Percentiles rank a stretch among this genome's conserved stretches.
Conservation (phyloP, 1,284 basidiomycete genomes). For the Ceratobasidium sp. region DNA sequence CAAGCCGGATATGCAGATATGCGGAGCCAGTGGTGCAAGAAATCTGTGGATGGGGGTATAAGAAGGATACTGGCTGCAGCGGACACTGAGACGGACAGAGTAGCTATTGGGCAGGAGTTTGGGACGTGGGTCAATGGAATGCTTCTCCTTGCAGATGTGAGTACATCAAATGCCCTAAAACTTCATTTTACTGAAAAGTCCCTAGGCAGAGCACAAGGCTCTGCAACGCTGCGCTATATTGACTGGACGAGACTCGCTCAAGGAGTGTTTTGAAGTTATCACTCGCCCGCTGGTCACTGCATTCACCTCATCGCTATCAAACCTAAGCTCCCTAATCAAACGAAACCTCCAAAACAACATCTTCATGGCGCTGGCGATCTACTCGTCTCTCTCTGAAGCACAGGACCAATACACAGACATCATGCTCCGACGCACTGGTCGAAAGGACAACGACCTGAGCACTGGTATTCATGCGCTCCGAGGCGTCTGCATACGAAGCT, state of each 20-base stretch:
- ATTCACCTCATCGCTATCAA: slow-evolving; percentile 69
- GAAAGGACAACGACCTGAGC: slow-evolving; percentile 72
- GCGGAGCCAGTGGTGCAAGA: slow-evolving; percentile 77
- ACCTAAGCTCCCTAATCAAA: slow-evolving; percentile 75
- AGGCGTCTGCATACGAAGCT: slow-evolving; percentile 75
- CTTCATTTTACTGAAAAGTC: neutral
- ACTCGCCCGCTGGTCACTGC: slow-evolving; percentile 70
- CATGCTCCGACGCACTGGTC: slow-evolving; percentile 61
- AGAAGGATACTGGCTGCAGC: slow-evolving; percentile 71
- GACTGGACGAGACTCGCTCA: slow-evolving; percentile 59
- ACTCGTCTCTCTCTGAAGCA: slow-evolving; percentile 64
- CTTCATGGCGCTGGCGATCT: slow-evolving; percentile 79
- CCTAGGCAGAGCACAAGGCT: slow-evolving; percentile 70
- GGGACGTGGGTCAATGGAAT: slow-evolving; percentile 69
- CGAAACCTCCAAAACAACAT: slow-evolving; percentile 84
- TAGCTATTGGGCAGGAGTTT: slow-evolving; percentile 72
- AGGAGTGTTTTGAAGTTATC: slow-evolving; percentile 65
- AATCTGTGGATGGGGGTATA: slow-evolving; percentile 74
- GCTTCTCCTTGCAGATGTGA: slow-evolving; percentile 67
- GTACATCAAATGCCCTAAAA: slow-evolving; percentile 48
- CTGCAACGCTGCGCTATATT: slow-evolving; percentile 71
- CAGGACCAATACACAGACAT: slow-evolving; percentile 74
- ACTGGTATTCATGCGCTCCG: slow-evolving; percentile 72
- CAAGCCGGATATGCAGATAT: slow-evolving; percentile 84
- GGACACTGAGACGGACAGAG: slow-evolving; percentile 58